A percentile compares a stretch with the other conserved stretches of the same genome.
Conservation (phyloP, 306 rosid genomes). For the Cucumis hystrix region DNA sequence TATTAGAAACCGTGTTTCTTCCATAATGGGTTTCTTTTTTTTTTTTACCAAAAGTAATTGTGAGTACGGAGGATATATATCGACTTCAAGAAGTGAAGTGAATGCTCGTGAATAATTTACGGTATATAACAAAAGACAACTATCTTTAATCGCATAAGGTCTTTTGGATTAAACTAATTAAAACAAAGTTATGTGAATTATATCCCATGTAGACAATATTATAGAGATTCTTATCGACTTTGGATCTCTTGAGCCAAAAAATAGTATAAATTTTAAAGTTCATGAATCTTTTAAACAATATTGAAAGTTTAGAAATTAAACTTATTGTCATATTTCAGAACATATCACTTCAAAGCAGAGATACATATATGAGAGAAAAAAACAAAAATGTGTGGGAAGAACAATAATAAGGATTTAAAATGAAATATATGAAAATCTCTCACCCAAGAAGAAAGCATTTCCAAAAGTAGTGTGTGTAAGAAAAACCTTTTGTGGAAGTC, state of each 20-base stretch:
- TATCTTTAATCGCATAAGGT: no score
- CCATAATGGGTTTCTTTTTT: background rate
- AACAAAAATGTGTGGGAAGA: background rate
- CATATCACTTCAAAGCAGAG: background rate
- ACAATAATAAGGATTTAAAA: background rate
- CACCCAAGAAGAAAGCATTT: background rate
- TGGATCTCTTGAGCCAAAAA: no score
- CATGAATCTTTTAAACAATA: background rate
- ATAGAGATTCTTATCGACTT: no score
- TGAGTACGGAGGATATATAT: no score
- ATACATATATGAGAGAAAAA: no score
- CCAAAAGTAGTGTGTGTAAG: background rate
- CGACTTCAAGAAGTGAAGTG: no score
- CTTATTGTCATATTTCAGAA: background rate
- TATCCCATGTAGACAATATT: no score
- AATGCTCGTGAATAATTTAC: no score
- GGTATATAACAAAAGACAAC: no score
- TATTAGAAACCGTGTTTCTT: background rate
- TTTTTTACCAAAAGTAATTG: no score
- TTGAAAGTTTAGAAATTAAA: background rate
- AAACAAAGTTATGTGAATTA: no score
- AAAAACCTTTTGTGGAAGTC: constrained; percentile 8
- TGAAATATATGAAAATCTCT: background rate
- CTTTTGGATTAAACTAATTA: no score
- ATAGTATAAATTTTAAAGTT: background rate